Evolutionary conservation across 805 yeast species (phyloP).

Genomic region (Saccharomycopsis guyanensis): DNA sequence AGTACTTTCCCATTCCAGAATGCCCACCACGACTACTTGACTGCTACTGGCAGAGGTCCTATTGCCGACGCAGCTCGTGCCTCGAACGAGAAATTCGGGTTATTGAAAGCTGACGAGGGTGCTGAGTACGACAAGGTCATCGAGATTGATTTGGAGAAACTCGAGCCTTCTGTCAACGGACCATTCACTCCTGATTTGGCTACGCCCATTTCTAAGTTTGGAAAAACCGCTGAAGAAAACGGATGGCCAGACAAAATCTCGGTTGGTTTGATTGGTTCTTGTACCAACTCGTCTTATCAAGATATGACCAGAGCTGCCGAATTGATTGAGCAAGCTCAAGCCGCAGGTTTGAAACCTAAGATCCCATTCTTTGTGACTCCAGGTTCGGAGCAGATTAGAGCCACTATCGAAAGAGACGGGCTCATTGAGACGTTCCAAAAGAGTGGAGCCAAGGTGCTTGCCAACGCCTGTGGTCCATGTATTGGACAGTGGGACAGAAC

Average conservation of each 20-base stretch:
- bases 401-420: conserved; percentile 96
- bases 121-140: conserved; percentile 89
- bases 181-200: conserved; percentile 98
- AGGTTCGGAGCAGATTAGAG: conserved; percentile 97
- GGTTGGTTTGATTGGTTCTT: conserved; percentile 96
- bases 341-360: conserved; percentile 87
- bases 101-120: conserved; percentile 83
- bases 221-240: conserved; percentile 73
- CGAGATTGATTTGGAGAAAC: conserved; percentile 79
- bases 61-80: conserved; percentile 75
- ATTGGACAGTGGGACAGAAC: conserved; percentile 99
- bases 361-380: conserved; percentile 91
- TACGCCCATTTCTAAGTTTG: conserved; percentile 85
- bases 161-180: conserved; percentile 96
- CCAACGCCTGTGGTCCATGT: conserved; percentile 99
- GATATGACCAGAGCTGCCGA: conserved; percentile 97
- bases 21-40: conserved; percentile 78
- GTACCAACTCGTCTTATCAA: conserved; percentile 97
- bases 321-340: conserved; percentile 82
- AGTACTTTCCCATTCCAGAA: conserved; percentile 95
- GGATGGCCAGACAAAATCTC: conserved; percentile 90
- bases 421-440: conserved; percentile 80
- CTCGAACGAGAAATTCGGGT: conserved; percentile 52
- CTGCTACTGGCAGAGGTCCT: conserved; percentile 78
- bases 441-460: conserved; percentile 89